Base-by-base conservation (phyloP, 169 alveolate genomes). In the Eimeria falciformis region DNA sequence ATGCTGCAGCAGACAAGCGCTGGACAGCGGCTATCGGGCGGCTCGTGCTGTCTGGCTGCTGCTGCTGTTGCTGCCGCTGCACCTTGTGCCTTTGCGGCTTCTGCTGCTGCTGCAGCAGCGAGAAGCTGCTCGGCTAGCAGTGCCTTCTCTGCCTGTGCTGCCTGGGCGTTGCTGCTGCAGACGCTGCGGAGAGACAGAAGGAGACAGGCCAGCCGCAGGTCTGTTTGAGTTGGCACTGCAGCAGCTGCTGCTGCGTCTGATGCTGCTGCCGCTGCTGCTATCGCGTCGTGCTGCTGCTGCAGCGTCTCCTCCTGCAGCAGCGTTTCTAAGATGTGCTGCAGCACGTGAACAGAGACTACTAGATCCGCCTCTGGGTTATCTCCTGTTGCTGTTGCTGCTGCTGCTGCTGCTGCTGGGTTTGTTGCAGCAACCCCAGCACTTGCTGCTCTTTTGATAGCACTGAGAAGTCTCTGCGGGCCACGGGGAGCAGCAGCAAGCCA, bases 61-160 rank as follows among this genome's bases (percentile, higher is more conserved):
- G 78, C 40, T 73, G 86, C 86, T 23, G 86, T 66, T 46, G 62
- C 58, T 47, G 86, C 86, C 21, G 5, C 68, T 77, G 86, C 37
- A 12, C 23, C 56, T 9, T 25, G 62, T 75, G 5, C 40, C 25
- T 5, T 23, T 21, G 66, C 84, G 29, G 84, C 84, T 4, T 73
- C 86, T 47, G 86, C 86, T 46, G 86, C 86, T n/a, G 53, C 66
- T 77, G 86, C 86, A 46, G 86, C 68, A 1, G 53, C 86, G 4
- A 77, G n/a, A 23, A 77, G 86, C 86, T 46, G 68, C 50, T 77
- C 69, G 58, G 47, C 68, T 66, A 77, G 50, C 86, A 77, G 68
- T 14, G 46, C 46, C 6, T 27, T 21, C 46, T 77, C 86, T 47
- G 45, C 66, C 27, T 77, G 86, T 4, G 25, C 33, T 3, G 23